Evolutionary conservation across 768 basidiomycete species (phyloP), one percentile per base, ranked within the genome.

Genomic region (Hemileccinum impolitum): DNA sequence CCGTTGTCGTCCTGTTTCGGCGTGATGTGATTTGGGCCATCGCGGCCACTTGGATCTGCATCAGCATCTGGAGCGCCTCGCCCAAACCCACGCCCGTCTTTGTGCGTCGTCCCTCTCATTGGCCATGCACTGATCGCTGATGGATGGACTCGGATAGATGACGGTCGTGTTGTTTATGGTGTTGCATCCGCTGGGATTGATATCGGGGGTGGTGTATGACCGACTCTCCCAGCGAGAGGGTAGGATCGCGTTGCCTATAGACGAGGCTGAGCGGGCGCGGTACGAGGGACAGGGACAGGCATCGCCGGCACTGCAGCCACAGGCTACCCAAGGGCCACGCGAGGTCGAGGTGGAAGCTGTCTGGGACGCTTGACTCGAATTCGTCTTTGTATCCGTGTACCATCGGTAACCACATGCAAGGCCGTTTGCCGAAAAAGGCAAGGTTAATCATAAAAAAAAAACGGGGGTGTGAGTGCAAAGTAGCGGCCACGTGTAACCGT

Each of bases 21-120:
- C 70, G 77, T 3, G 90, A 91, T 57, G 67, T 90, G 42, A 84
- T 90, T 0, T 90, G 86, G 85, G 81, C 82, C 31, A 72, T 84
- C 13, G 84, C 84, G 1, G 82, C 86, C 0, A 82, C 80, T 0
- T 91, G 88, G 88, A 75, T 87, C 18, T 81, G 81, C 51, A 71
- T 83, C 18, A 80, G 81, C 55, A 69, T 90, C 5, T 87, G 84
- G 82, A 64, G 68, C 19, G 69, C 72, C 4, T 60, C 71, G 23
- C 85, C 84, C 0, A 89, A 89, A 52, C 81, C 87, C 0, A 71
- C 72, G 7, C 73, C 79, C 3, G 80, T 91, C 13, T 79, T 79
- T 55, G 85, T 88, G 54, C 18, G 85, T 74, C 1, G 2, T 18
- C 36, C 13, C 17, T 37, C 6, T 38, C 13, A 6, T 30, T 13